Evolutionary conservation across 768 basidiomycete species (phyloP), one percentile per base, ranked within the genome.

Genomic region (Strobilomyces confusus): DNA sequence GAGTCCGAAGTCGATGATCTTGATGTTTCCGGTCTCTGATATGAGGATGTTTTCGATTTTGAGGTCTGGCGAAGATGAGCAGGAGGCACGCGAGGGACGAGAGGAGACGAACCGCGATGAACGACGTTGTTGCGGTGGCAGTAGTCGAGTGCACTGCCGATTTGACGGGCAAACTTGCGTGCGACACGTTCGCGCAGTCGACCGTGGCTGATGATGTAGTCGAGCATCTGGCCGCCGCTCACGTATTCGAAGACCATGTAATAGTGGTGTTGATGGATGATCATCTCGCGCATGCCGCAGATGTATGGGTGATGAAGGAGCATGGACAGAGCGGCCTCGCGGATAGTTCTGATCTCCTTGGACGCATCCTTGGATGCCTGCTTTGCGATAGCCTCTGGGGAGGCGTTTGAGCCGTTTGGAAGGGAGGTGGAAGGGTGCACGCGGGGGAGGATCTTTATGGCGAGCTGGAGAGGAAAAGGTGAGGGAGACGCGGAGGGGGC

Each of bases 11-110:
- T 99, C 95, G 69, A 98, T 99, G 57, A 98, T 98, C 80, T 98
- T 99, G 79, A 98, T 98, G 74, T 98, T 98, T 12, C 97, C 97
- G 0, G 91, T 91, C 59, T 97, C 93, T 1, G 93, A 97, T 60
- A 99, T 98, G 67, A 99, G 87, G 63, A 99, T 99, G 75, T 98
- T 98, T 73, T 99, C 95, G 67, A 99, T 99, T 78, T 99, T 99
- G 60, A 99, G 87, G 75, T 99, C 87, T 69, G 40, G 34, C 29
- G 33, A 34, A 30, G 9, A 41, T 56, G 49, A 56, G 44, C 37
- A 44, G 19, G 14, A 50, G 52, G 34, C 29, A 23, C 63, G 41
- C 34, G 49, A 44, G 4, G 5, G 33, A 17, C 14, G 20, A 54
- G 48, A 62, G 22, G 33, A 59, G 61, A 44, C 74, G 56, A 43